These are phyloP conservation scores for Fonsecaea pugnacius DNA, from an alignment of 2,329 filamentous ascomycete species.

Conservation along the genomic window DNA sequence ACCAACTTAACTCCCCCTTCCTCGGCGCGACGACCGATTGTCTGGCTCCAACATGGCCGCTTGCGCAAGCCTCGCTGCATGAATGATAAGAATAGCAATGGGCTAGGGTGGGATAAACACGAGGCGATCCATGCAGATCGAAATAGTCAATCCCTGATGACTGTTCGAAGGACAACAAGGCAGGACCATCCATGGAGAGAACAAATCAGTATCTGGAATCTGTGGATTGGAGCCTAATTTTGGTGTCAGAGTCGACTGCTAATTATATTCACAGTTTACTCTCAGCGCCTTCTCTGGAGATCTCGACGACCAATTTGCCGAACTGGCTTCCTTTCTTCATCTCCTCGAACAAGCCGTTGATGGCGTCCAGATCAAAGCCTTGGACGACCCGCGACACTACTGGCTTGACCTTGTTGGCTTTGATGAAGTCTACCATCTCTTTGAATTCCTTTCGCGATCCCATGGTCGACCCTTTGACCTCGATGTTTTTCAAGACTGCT, in stretches of 20 bases:
- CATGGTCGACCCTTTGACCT: constrained; percentile 86
- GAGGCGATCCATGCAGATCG: neutral
- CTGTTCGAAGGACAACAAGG: neutral
- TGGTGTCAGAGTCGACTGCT: constrained; percentile 3
- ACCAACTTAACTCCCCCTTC: neutral
- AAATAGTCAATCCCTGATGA: neutral
- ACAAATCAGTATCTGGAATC: neutral
- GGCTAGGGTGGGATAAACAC: neutral
- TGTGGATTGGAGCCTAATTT: neutral
- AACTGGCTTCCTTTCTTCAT: constrained; percentile 87
- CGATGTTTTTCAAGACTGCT: constrained; percentile 84
- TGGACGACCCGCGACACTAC: constrained; percentile 75
- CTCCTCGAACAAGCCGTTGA: constrained; percentile 81
- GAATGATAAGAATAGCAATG: constrained; percentile 15
- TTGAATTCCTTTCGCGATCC: constrained; percentile 84
- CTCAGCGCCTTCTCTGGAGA: constrained; percentile 49
- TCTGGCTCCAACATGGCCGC: neutral
- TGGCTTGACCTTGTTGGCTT: constrained; percentile 71
- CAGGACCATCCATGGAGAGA: neutral
- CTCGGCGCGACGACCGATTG: neutral
- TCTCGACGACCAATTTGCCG: constrained; percentile 85
- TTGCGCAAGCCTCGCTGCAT: neutral
- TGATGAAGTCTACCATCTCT: constrained; percentile 88
- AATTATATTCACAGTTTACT: constrained; percentile 46
- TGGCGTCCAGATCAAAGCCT: constrained; percentile 74